Evolutionary conservation across 176 grass and related monocot genomes (phyloP), one percentile per base, ranked within the genome.

Genomic region (Oryza brachyantha): DNA sequence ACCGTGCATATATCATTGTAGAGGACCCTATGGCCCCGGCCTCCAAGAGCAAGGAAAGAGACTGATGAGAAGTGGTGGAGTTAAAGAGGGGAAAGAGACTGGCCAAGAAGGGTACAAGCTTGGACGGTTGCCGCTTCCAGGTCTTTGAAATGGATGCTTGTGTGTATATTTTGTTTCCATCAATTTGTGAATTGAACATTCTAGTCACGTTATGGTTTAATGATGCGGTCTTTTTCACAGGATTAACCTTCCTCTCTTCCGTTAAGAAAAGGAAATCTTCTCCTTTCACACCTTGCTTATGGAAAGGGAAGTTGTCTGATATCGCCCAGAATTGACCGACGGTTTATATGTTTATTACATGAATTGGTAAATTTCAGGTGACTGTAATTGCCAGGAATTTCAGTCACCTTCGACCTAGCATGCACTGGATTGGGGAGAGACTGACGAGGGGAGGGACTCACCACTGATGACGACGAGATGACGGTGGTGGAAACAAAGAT

Each of bases 71-170:
- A 19, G 28, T 52, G 28, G 39, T 72, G 58, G 72, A 60, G 67
- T 85, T 89, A 50, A 72, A 58, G 81, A 81, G 46, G 48, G 32
- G 82, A 85, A 40, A 89, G 67, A 29, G 87, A 85, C 82, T 29
- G 21, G 66, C 28, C 66, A 65, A 59, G 82, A 81, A 76, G 59
- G 38, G 65, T 46, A 64, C 75, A 66, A 28, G 80, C 62, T 88
- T 91, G 79, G 78, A 82, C 72, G 76, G 73, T 65, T 88, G 61
- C 42, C 63, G 54, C 75, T 79, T 73, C 45, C 31, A 58, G 29
- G 35, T 11, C 29, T 34, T 25, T 57, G 86, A 84, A 38, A 74
- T 76, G 26, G 76, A 76, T 79, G 17, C 29, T 58, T 79, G 37
- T 58, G 31, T 32, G 4, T 32, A 32, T 32, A 32, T 32, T 2